Evolutionary conservation across 2,329 filamentous ascomycete genomes (phyloP).

Genomic region (Ophiostoma novo-ulmi): DNA sequence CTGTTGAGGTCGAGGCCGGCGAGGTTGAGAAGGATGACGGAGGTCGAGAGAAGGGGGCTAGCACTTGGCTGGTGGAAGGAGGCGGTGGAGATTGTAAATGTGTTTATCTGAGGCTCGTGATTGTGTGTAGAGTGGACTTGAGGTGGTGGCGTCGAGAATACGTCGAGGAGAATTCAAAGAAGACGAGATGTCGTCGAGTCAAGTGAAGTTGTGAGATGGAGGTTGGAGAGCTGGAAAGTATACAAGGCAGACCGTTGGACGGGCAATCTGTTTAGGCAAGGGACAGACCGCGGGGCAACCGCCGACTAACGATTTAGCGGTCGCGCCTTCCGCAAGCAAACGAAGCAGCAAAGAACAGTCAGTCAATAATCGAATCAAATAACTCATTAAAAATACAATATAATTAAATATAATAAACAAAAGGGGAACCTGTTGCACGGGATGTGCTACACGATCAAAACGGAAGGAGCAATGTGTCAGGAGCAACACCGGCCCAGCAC

Average conservation of each 20-base stretch:
- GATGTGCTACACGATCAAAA: slow-evolving; percentile 22
- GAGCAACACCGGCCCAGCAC: slow-evolving; percentile 8
- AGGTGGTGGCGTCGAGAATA: neutral
- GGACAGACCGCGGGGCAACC: slow-evolving; percentile 21
- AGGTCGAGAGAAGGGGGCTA: neutral
- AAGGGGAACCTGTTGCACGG: slow-evolving; percentile 18
- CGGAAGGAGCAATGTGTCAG: slow-evolving; percentile 18
- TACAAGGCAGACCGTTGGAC: slow-evolving; percentile 14
- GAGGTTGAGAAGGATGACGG: neutral
- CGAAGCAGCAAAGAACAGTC: neutral
- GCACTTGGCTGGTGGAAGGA: neutral
- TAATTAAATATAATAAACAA: neutral
- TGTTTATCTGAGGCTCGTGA: neutral
- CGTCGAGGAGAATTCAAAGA: neutral
- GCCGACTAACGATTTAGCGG: slow-evolving; percentile 18
- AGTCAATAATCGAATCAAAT: neutral
- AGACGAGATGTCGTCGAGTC: neutral
- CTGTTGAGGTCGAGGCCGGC: neutral
- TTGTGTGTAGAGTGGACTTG: neutral
- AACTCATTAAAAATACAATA: neutral
- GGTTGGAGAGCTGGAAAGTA: neutral
- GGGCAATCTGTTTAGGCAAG: slow-evolving; percentile 17
- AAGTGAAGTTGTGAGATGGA: neutral
- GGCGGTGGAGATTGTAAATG: neutral
- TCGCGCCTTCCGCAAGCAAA: slow-evolving; percentile 14